Evolutionary conservation across 192 early-diverging fungal genomes (phyloP).

Genomic region (Backusella australiensis): DNA sequence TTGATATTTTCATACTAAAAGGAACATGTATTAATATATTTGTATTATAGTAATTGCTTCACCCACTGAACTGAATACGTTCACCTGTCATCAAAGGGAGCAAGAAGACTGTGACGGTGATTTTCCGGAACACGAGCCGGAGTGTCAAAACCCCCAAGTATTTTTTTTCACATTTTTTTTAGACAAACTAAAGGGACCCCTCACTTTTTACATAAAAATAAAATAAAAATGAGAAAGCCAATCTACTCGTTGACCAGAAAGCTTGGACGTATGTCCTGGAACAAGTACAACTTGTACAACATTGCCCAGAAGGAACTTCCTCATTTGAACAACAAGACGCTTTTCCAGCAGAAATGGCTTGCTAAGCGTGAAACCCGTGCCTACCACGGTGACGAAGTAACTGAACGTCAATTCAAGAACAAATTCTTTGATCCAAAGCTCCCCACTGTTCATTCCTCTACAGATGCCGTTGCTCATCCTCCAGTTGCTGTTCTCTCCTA

Average conservation of each 20-base stretch:
- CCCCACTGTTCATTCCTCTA: slow-evolving; percentile 54
- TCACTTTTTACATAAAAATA: not conserved
- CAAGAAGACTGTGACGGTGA: not conserved
- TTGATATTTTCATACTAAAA: too few species aligned
- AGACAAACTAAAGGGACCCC: not conserved
- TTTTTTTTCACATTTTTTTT: not conserved
- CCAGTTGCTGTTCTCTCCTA: slow-evolving; percentile 77
- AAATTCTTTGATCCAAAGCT: slow-evolving; percentile 69
- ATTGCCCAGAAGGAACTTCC: slow-evolving; percentile 58
- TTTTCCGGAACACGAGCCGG: not conserved
- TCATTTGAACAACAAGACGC: slow-evolving; percentile 58
- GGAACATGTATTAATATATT: too few species aligned
- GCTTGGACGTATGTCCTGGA: slow-evolving; percentile 94
- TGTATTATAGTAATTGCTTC: too few species aligned
- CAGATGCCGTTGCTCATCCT: slow-evolving; percentile 51
- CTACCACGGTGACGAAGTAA: slow-evolving; percentile 92
- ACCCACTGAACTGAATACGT: too few species aligned
- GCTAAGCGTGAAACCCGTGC: slow-evolving; percentile 90
- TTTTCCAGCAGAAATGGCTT: slow-evolving; percentile 94
- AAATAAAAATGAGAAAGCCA: slow-evolving; percentile 33
- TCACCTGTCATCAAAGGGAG: too few species aligned
- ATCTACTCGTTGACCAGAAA: slow-evolving; percentile 46
- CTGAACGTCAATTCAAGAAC: slow-evolving; percentile 76
- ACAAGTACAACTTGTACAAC: slow-evolving; percentile 89
- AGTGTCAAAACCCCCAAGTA: not conserved